A percentile compares a stretch with the other conserved stretches of the same genome.
phyloP scores from a whole-genome alignment of 1,284 basidiomycete species.

The Sporisorium graminicola region DNA sequence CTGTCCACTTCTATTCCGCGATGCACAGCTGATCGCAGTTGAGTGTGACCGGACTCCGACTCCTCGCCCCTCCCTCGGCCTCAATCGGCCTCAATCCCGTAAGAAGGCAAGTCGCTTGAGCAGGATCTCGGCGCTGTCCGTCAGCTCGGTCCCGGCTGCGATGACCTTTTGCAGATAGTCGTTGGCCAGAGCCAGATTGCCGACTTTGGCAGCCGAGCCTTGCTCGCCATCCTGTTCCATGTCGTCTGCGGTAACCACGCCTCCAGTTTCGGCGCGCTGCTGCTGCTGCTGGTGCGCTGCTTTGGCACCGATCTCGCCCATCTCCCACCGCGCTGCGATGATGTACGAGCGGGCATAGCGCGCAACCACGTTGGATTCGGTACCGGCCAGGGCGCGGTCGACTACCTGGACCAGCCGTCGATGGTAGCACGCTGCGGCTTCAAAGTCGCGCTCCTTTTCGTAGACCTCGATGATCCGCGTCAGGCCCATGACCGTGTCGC shows the following conservation, averaged over 20 bases:
- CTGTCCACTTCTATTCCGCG: background rate
- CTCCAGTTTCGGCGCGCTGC: slow-evolving; percentile 9
- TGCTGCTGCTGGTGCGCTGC: slow-evolving; percentile 25
- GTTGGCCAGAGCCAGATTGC: slow-evolving; percentile 60
- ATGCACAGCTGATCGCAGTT: background rate
- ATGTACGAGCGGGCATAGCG: slow-evolving; percentile 61
- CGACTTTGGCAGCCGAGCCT: slow-evolving; percentile 22
- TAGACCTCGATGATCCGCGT: slow-evolving; percentile 64
- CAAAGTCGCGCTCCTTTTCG: slow-evolving; percentile 55
- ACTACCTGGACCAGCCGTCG: slow-evolving; percentile 65
- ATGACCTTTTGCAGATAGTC: slow-evolving; percentile 67
- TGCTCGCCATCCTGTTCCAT: slow-evolving; percentile 30
- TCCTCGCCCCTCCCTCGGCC: too few relatives aligned
- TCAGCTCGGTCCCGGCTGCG: slow-evolving; percentile 63
- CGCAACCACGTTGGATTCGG: slow-evolving; percentile 57
- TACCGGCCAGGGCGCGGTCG: slow-evolving; percentile 40
- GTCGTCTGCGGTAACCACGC: slow-evolving; percentile 12
- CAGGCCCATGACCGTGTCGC: slow-evolving; percentile 58
- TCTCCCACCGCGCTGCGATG: slow-evolving; percentile 65
- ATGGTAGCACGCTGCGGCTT: slow-evolving; percentile 61
- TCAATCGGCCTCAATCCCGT: slow-evolving; percentile 23
- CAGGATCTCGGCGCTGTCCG: slow-evolving; percentile 63
- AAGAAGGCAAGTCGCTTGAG: slow-evolving; percentile 60
- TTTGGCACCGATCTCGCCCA: slow-evolving; percentile 62
- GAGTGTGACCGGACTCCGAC: too few relatives aligned